Percentiles rank a stretch among this genome's conserved stretches.
phyloP scores from a whole-genome alignment of 176 grass and related monocot species.

The Raddia guianensis region DNA sequence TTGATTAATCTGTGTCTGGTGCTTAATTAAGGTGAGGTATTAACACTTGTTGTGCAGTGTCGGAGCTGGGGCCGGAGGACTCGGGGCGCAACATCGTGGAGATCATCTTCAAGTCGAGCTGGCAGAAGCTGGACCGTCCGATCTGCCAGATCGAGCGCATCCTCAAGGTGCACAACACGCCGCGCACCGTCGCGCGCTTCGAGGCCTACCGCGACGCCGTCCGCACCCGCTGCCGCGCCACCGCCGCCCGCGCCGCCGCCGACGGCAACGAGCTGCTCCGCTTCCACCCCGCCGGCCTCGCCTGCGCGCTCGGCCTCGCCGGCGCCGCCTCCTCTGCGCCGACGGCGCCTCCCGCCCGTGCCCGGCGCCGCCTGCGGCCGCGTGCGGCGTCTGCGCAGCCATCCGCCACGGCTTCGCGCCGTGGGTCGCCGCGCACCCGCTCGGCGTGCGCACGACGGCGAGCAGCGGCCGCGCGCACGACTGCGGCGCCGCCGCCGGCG shows the following conservation, averaged over 20 bases:
- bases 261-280: conserved; percentile 98
- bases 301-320: conserved; percentile 64
- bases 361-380: rapidly evolving
- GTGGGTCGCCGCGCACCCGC: conserved; percentile 42
- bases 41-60: conserved; percentile 51
- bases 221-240: conserved; percentile 50
- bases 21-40: not conserved
- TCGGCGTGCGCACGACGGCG: conserved; percentile 72
- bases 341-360: not conserved
- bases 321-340: conserved; percentile 64
- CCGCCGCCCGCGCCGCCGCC: conserved; percentile 56
- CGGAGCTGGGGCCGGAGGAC: conserved; percentile 85
- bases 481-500: not conserved
- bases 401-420: conserved; percentile 77
- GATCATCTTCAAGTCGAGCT: conserved; percentile 99
- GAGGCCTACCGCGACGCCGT: conserved; percentile 89
- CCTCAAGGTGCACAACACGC: conserved; percentile 78
- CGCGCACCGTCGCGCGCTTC: conserved; percentile 81
- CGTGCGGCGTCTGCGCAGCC: conserved; percentile 67
- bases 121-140: conserved; percentile 73
- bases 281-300: conserved; percentile 74
- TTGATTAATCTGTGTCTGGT: conserved; percentile 32
- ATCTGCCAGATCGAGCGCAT: conserved; percentile 82
- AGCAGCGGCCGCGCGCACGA: conserved; percentile 81
- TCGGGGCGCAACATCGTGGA: conserved; percentile 95